These are phyloP conservation scores for Ashbya aceris DNA, from an alignment of 1,139 yeast species.

Conservation along the genomic window DNA sequence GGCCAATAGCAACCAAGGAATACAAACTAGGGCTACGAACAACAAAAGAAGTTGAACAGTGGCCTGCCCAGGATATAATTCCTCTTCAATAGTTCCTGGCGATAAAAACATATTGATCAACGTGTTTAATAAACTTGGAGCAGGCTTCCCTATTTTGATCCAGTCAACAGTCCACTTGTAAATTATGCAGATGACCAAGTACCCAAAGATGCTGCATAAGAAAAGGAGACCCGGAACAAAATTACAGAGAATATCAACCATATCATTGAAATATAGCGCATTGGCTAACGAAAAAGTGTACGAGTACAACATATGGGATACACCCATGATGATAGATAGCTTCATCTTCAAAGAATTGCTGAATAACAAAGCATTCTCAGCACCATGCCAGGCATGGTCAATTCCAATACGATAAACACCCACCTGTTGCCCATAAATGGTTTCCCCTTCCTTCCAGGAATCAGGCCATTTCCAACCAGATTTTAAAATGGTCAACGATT, in stretches of 20 bases:
- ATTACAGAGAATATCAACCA: constrained; percentile 83
- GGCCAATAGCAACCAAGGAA: constrained; percentile 84
- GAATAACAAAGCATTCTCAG: constrained; percentile 83
- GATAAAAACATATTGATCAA: constrained; percentile 90
- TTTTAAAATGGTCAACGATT: constrained; percentile 73
- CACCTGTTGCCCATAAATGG: constrained; percentile 50
- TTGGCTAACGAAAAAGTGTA: constrained; percentile 78
- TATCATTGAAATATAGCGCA: constrained; percentile 59
- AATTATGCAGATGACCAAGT: constrained; percentile 69
- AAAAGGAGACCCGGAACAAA: constrained; percentile 88
- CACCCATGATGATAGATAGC: constrained; percentile 89
- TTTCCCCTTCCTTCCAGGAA: constrained; percentile 51
- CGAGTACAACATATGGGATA: constrained; percentile 88
- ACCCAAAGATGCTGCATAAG: constrained; percentile 95
- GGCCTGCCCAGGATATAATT: constrained; percentile 75
- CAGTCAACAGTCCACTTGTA: constrained; percentile 96
- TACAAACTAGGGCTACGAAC: constrained; percentile 73
- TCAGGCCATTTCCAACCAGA: constrained; percentile 94
- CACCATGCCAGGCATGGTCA: constrained; percentile 96
- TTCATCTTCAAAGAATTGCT: constrained; percentile 96
- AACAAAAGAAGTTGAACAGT: constrained; percentile 67
- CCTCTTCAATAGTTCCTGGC: constrained; percentile 83
- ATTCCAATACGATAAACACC: constrained; percentile 79
- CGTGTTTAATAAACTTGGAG: constrained; percentile 94
- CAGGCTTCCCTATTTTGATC: constrained; percentile 62